Percentiles rank a stretch among this genome's conserved stretches.
phyloP scores from a whole-genome alignment of 108 stramenopile genomes.

The Nitzschia palea region DNA sequence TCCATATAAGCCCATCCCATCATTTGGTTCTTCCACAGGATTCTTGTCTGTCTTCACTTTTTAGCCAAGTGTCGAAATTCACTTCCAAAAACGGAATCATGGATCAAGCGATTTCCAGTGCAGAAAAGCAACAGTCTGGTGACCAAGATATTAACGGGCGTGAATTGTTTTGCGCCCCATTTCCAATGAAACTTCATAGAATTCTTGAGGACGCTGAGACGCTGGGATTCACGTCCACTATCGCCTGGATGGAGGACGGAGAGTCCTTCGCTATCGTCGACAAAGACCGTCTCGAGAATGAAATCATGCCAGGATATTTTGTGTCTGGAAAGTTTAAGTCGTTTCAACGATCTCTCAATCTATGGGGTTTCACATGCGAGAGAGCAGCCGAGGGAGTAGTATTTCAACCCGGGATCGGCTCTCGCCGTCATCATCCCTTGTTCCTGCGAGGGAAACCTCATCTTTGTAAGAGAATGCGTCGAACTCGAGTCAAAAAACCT shows the following conservation, averaged over 20 bases:
- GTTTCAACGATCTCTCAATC: conserved; percentile 54
- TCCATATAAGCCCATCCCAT: no score
- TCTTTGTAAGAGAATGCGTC: not conserved
- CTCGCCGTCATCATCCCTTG: conserved; percentile 32
- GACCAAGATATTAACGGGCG: no score
- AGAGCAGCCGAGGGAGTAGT: no score
- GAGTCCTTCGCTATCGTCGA: conserved; percentile 55
- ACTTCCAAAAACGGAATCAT: no score
- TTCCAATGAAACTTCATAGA: conserved; percentile 44
- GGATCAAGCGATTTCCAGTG: no score
- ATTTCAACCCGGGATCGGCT: conserved; percentile 16
- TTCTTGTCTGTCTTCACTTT: no score
- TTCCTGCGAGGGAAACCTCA: conserved; percentile 30
- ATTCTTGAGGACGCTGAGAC: conserved; percentile 45
- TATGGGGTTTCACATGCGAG: conserved; percentile 41
- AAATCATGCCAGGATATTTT: conserved; percentile 67
- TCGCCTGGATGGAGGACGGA: conserved; percentile 47
- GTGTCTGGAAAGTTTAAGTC: conserved; percentile 40
- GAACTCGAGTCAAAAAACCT: not conserved
- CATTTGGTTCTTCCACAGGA: no score
- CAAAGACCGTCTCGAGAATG: conserved; percentile 52
- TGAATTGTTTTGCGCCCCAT: no score
- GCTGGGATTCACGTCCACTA: conserved; percentile 33
- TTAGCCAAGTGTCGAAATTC: no score
- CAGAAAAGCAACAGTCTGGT: no score